Evolutionary conservation across 257 asterid species (phyloP).

Genomic region (Solanum piurae): DNA sequence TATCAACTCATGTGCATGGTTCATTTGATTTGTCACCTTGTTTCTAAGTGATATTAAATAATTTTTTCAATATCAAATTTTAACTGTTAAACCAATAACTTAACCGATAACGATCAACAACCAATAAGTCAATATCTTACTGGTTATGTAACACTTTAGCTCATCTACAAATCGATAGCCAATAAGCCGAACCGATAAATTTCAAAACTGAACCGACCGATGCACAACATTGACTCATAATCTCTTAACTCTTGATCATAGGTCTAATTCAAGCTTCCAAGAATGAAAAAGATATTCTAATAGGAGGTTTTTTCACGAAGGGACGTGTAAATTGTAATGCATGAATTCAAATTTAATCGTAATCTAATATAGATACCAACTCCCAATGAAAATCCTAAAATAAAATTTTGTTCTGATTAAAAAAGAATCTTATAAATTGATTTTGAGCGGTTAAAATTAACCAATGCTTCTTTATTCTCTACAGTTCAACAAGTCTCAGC

Average conservation of each 20-base stretch:
- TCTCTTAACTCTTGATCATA: not conserved
- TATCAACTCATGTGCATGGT: not conserved
- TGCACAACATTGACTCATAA: too few species aligned
- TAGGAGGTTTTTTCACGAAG: not conserved
- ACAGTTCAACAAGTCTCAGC: not conserved
- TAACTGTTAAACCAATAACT: not conserved
- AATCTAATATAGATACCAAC: too few species aligned
- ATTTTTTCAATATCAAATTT: too few species aligned
- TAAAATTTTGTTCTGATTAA: not conserved
- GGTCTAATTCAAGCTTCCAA: not conserved
- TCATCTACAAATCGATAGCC: too few species aligned
- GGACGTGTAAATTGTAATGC: too few species aligned
- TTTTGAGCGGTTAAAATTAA: not conserved
- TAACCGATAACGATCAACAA: too few species aligned
- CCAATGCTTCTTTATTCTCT: not conserved
- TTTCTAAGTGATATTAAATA: too few species aligned
- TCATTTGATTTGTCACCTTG: too few species aligned
- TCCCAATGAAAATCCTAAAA: not conserved
- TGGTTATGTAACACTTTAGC: not conserved
- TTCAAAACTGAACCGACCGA: too few species aligned
- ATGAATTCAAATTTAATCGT: not conserved
- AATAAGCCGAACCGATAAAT: too few species aligned
- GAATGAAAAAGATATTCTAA: too few species aligned
- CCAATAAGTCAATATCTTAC: too few species aligned
- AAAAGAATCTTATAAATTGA: not conserved